Evolutionary conservation across 1,284 basidiomycete species (phyloP).

Genomic region (Irpex lacteus): DNA sequence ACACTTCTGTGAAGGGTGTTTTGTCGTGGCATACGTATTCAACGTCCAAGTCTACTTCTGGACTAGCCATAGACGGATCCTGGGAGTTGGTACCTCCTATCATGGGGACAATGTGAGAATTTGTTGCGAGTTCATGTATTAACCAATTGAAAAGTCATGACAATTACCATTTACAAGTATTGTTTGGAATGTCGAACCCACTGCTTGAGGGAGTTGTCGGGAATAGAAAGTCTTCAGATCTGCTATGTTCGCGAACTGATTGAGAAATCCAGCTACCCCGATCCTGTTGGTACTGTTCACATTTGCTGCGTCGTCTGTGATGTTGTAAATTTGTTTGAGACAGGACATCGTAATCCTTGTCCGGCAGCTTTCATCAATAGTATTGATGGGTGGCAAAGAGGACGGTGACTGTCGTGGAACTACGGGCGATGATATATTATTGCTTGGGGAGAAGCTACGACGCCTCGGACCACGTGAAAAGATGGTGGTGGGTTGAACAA

Average conservation of each 20-base stretch:
- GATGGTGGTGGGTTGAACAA: slow-evolving; percentile 74
- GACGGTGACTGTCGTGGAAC: background rate
- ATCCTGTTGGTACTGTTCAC: slow-evolving; percentile 46
- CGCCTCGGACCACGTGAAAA: slow-evolving; percentile 44
- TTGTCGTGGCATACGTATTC: slow-evolving; percentile 16
- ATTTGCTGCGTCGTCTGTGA: slow-evolving; percentile 43
- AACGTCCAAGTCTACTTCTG: slow-evolving; percentile 60
- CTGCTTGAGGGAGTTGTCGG: slow-evolving; percentile 31
- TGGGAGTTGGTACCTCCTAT: slow-evolving; percentile 62
- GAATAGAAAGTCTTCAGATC: slow-evolving; percentile 44
- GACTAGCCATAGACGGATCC: slow-evolving; percentile 46
- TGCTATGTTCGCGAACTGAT: slow-evolving; percentile 51
- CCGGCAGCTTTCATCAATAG: slow-evolving; percentile 50
- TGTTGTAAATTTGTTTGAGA: slow-evolving; percentile 53
- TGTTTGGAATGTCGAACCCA: slow-evolving; percentile 43
- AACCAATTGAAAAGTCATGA: background rate
- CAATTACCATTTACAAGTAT: slow-evolving; percentile 29
- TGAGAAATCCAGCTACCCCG: slow-evolving; percentile 59
- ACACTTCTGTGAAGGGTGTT: no score
- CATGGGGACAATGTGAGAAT: background rate
- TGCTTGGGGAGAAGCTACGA: background rate
- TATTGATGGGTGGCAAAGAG: slow-evolving; percentile 33
- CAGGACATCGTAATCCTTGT: slow-evolving; percentile 54
- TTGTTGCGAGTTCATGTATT: no score
- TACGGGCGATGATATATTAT: background rate